A percentile compares a stretch with the other conserved stretches of the same genome.
These are phyloP conservation scores for Stylosanthes scabra DNA, from an alignment of 331 rosid genomes.

Conservation along the genomic window DNA sequence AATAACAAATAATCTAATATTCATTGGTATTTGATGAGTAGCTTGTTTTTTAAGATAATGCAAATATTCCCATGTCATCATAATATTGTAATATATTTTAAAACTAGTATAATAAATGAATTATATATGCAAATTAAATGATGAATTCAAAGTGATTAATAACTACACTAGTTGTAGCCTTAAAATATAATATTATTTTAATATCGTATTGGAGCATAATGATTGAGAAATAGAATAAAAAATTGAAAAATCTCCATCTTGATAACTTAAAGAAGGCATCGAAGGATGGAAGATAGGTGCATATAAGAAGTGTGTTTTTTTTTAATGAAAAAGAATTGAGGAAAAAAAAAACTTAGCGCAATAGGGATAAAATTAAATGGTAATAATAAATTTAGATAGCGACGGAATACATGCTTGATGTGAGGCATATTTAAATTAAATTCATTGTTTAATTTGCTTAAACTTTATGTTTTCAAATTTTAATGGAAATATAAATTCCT, in stretches of 20 bases:
- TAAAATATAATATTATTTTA: not conserved
- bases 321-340: no score
- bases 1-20: conserved; percentile 7
- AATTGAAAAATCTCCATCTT: not conserved
- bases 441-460: not conserved
- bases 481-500: not conserved
- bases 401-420: no score
- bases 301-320: not conserved
- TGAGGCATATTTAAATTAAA: no score
- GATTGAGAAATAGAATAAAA: not conserved
- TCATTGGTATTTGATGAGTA: conserved; percentile 1
- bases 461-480: not conserved
- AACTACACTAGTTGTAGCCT: not conserved
- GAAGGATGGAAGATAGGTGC: not conserved
- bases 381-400: no score
- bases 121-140: not conserved
- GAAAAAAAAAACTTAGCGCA: no score
- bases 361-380: no score
- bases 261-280: not conserved
- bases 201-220: not conserved
- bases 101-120: not conserved
- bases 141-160: conserved; percentile 1
- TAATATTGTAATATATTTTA: not conserved
- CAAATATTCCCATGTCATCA: not conserved
- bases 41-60: not conserved